Evolutionary conservation across 768 basidiomycete genomes (phyloP).

Genomic region (Dictyophora rubrovolvata): DNA sequence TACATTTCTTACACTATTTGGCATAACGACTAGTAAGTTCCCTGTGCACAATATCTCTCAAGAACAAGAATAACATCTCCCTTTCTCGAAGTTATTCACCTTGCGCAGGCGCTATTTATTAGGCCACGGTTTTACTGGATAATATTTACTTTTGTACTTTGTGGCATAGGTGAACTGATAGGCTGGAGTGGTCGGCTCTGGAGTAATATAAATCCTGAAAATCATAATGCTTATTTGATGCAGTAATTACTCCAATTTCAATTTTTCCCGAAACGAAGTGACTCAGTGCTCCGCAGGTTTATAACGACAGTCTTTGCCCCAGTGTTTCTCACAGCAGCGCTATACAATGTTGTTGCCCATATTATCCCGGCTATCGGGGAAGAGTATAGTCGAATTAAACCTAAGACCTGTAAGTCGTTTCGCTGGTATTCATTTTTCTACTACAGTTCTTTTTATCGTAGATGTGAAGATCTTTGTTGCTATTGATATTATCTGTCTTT

Average conservation of each 20-base stretch:
- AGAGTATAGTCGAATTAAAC: conserved; percentile 35
- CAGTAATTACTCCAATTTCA: conserved; percentile 29
- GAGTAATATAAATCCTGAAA: conserved; percentile 26
- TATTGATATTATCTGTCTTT: neutral
- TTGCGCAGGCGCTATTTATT: conserved; percentile 32
- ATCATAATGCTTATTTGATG: conserved; percentile 29
- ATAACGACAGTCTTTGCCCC: conserved; percentile 44
- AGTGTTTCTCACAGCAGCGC: conserved; percentile 47
- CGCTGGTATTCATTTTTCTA: neutral
- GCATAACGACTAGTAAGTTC: neutral
- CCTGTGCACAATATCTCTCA: no score
- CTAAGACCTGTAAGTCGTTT: conserved; percentile 30
- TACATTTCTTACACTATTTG: neutral
- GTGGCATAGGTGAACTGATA: conserved; percentile 38
- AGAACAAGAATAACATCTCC: no score
- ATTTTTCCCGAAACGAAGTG: neutral
- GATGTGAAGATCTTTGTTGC: conserved; percentile 2
- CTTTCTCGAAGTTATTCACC: conserved; percentile 30
- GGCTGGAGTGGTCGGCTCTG: conserved; percentile 50
- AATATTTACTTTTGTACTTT: conserved; percentile 36
- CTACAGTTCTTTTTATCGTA: neutral
- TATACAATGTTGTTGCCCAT: conserved; percentile 46
- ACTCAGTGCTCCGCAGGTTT: conserved; percentile 28
- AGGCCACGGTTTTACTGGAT: conserved; percentile 38
- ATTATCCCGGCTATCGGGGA: conserved; percentile 35